A percentile compares a stretch with the other conserved stretches of the same genome.
Conservation (phyloP, 108 stramenopile species). For the Skeletonema menzelii region DNA sequence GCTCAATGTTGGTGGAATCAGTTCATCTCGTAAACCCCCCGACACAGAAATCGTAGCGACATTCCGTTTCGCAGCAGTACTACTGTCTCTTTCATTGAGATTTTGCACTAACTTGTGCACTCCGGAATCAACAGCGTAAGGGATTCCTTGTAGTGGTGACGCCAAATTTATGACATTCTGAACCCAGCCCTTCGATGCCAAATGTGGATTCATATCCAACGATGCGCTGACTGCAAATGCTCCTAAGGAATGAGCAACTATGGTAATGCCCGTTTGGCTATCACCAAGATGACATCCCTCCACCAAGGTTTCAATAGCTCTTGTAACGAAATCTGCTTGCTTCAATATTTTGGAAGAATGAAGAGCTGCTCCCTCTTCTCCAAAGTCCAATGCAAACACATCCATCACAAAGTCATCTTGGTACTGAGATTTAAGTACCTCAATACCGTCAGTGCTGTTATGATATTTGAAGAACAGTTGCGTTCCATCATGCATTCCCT, state of each 20-base stretch:
- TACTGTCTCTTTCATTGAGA: constrained; percentile 18
- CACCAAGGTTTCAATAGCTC: constrained; percentile 45
- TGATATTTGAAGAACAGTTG: no score
- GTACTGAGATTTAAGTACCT: constrained; percentile 9
- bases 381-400: constrained; percentile 77
- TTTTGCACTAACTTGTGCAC: constrained; percentile 41
- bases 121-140: constrained; percentile 66
- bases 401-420: constrained; percentile 65
- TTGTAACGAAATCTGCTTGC: constrained; percentile 65
- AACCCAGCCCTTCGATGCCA: constrained; percentile 34
- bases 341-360: constrained; percentile 58
- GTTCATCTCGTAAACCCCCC: constrained; percentile 79
- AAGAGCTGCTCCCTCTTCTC: constrained; percentile 68
- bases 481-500: constrained; percentile 33
- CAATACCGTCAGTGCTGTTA: constrained; percentile 2
- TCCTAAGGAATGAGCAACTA: constrained; percentile 84
- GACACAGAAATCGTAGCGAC: constrained; percentile 58
- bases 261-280: constrained; percentile 25
- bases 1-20: constrained; percentile 70
- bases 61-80: constrained; percentile 2
- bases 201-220: constrained; percentile 28
- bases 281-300: constrained; percentile 29
- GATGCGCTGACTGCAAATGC: constrained; percentile 60
- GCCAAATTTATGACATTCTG: constrained; percentile 65
- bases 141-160: constrained; percentile 58